phyloP scores from a whole-genome alignment of 192 early-diverging fungal species.

The Gigaspora rosea region DNA sequence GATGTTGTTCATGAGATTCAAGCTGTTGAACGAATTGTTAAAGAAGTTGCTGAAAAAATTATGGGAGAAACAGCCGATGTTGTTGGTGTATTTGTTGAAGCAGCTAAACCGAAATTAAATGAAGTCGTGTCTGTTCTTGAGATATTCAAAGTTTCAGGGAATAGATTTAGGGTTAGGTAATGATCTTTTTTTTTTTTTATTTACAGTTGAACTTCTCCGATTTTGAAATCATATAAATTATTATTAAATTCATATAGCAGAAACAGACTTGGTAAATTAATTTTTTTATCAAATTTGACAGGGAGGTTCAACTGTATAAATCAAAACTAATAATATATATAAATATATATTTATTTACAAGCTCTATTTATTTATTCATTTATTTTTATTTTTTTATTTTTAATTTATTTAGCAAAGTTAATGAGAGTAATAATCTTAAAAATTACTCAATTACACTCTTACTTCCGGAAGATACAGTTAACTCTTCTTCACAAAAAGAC shows the following conservation, averaged over 20 bases:
- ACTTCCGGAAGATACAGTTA: background rate
- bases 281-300: no score
- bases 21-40: constrained; percentile 56
- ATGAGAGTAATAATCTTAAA: constrained; percentile 36
- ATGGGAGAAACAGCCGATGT: constrained; percentile 59
- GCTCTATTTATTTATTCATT: background rate
- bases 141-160: constrained; percentile 31
- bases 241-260: no score
- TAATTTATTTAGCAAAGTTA: constrained; percentile 41
- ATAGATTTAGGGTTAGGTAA: constrained; percentile 43
- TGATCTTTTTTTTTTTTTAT: background rate
- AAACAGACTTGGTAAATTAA: no score
- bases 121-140: constrained; percentile 51
- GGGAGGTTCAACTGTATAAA: no score
- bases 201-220: background rate
- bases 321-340: no score
- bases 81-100: constrained; percentile 54
- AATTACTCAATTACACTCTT: constrained; percentile 39
- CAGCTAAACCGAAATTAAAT: constrained; percentile 53
- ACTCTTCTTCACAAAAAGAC: background rate
- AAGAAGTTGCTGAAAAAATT: constrained; percentile 60
- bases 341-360: no score
- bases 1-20: constrained; percentile 56
- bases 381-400: background rate
- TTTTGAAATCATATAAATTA: background rate